These are phyloP conservation scores for Bocquillonia castaneifolia DNA, from an alignment of 441 rosid genomes.

Conservation along the genomic window DNA sequence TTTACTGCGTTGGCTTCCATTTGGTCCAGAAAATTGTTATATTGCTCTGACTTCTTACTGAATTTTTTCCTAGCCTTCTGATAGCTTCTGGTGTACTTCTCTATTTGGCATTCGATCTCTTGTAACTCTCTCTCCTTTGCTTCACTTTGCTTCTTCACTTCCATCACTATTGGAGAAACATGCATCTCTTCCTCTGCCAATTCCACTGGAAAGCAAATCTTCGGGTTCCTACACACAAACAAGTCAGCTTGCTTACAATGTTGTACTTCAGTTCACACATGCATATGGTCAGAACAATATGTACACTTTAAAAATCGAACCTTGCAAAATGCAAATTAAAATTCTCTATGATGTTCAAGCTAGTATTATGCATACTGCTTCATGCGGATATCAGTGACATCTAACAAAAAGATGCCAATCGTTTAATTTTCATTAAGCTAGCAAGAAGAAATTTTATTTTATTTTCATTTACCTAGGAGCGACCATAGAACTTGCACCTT, in stretches of 20 bases:
- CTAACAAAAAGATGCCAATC: too few relatives aligned
- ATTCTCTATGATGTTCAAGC: too few relatives aligned
- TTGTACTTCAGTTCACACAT: not conserved
- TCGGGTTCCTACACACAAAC: slow-evolving; percentile 31
- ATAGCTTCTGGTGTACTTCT: not conserved
- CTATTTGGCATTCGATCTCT: not conserved
- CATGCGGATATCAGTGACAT: too few relatives aligned
- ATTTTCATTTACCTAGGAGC: too few relatives aligned
- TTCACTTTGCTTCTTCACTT: slow-evolving; percentile 6
- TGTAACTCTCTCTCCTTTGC: slow-evolving; percentile 10
- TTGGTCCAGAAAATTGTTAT: not conserved
- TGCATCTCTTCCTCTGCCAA: not conserved
- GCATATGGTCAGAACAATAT: not conserved
- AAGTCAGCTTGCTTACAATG: not conserved
- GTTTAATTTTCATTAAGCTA: too few relatives aligned
- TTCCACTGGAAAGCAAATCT: slow-evolving; percentile 38
- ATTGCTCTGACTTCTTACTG: not conserved
- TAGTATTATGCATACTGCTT: too few relatives aligned
- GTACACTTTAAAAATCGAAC: not conserved
- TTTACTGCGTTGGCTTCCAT: not conserved
- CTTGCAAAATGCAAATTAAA: too few relatives aligned
- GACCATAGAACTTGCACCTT: too few relatives aligned
- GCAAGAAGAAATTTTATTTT: too few relatives aligned
- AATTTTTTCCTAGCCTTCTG: slow-evolving; percentile 20
- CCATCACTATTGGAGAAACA: not conserved